Conservation (phyloP, 1,284 basidiomycete species). For the Fistulina hepatica region DNA sequence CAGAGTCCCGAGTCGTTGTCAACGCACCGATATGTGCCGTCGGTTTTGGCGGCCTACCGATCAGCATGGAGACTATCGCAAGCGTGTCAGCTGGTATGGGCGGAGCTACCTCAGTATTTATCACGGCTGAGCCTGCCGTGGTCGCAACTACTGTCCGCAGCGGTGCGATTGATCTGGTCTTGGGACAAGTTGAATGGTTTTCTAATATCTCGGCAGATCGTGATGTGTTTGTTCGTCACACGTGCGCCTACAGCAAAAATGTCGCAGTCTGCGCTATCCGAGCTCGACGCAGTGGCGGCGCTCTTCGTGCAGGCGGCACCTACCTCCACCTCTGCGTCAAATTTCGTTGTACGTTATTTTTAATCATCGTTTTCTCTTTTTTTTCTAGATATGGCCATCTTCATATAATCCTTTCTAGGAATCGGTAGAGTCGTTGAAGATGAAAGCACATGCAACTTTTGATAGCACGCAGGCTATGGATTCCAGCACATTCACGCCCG, state of each 20-base stretch:
- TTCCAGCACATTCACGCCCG: constrained; percentile 23
- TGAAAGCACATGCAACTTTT: no score
- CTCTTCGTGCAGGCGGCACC: constrained; percentile 43
- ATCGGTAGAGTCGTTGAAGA: no score
- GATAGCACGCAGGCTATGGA: constrained; percentile 19
- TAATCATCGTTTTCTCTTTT: constrained; percentile 4
- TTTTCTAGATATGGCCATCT: neutral
- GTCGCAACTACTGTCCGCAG: constrained; percentile 51
- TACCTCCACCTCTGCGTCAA: constrained; percentile 35
- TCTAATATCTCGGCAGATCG: constrained; percentile 33
- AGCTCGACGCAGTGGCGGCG: constrained; percentile 39
- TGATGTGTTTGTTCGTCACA: constrained; percentile 55
- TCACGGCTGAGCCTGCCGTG: constrained; percentile 41
- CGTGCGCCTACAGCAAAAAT: constrained; percentile 47
- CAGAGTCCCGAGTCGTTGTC: constrained; percentile 46
- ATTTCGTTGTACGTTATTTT: constrained; percentile 34
- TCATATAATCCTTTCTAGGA: constrained; percentile 25
- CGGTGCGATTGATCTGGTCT: constrained; percentile 31
- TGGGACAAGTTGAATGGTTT: constrained; percentile 1
- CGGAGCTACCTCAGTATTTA: constrained; percentile 28
- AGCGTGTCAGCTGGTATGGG: constrained; percentile 32
- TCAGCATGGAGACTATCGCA: constrained; percentile 56
- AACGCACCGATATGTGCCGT: constrained; percentile 51
- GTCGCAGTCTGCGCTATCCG: constrained; percentile 41
- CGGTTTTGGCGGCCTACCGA: constrained; percentile 58